phyloP scores from a whole-genome alignment of 2,329 filamentous ascomycete species.

The Fusarium sp. region DNA sequence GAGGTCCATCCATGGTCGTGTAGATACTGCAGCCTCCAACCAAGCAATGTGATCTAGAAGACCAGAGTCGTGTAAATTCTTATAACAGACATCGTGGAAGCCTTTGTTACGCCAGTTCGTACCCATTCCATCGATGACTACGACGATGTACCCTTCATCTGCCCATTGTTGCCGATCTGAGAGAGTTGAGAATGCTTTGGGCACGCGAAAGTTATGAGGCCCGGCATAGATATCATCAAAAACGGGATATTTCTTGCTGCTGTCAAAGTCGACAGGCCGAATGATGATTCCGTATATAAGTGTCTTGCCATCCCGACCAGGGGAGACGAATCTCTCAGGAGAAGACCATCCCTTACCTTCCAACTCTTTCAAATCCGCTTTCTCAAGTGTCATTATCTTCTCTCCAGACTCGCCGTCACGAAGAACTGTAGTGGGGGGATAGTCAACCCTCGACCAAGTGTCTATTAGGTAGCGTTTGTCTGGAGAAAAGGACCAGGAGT shows the following conservation, averaged over 20 bases:
- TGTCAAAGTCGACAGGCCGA: constrained; percentile 43
- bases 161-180: constrained; percentile 39
- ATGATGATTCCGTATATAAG: constrained; percentile 47
- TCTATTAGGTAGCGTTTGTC: constrained; percentile 40
- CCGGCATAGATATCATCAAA: constrained; percentile 50
- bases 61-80: constrained; percentile 47
- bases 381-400: constrained; percentile 34
- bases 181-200: constrained; percentile 43
- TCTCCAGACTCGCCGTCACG: constrained; percentile 38
- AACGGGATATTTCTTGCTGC: constrained; percentile 44
- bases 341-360: constrained; percentile 28
- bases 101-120: constrained; percentile 49
- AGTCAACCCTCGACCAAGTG: constrained; percentile 47
- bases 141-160: constrained; percentile 49
- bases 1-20: constrained; percentile 47
- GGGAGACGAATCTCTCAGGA: constrained; percentile 43
- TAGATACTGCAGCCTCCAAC: constrained; percentile 46
- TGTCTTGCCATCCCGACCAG: constrained; percentile 46
- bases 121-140: constrained; percentile 50
- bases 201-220: constrained; percentile 43
- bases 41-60: constrained; percentile 50
- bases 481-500: constrained; percentile 43
- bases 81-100: constrained; percentile 50
- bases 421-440: constrained; percentile 33
- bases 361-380: not conserved